Evolutionary conservation across 2,329 filamentous ascomycete species (phyloP).

Genomic region (Mycosphaerella arachidis): DNA sequence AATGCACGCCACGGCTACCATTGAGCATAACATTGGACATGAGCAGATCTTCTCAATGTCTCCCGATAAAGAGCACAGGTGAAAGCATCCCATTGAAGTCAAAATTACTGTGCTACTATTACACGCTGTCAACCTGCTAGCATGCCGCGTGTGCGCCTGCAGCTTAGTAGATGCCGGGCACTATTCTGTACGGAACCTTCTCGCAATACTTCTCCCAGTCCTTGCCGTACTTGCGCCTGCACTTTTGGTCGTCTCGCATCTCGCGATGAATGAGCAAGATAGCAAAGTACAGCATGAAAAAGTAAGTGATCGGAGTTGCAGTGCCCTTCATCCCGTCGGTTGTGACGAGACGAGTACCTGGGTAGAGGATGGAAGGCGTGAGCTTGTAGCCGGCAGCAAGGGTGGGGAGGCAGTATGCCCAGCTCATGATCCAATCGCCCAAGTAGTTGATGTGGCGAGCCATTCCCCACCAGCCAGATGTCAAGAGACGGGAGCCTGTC

Average conservation of each 20-base stretch:
- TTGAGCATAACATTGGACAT: neutral
- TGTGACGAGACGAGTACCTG: constrained; percentile 55
- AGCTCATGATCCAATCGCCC: constrained; percentile 90
- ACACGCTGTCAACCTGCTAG: neutral
- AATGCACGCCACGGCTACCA: neutral
- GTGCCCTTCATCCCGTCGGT: constrained; percentile 64
- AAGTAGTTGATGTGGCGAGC: constrained; percentile 94
- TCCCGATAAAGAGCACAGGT: neutral
- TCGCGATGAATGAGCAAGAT: constrained; percentile 82
- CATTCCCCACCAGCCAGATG: constrained; percentile 87
- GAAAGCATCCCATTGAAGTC: neutral
- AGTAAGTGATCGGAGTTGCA: constrained; percentile 87
- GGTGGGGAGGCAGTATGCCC: constrained; percentile 85
- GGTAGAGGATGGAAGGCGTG: constrained; percentile 53
- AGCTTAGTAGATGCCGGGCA: constrained; percentile 74
- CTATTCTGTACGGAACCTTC: constrained; percentile 73
- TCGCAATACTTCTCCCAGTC: constrained; percentile 89
- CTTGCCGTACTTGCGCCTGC: constrained; percentile 80
- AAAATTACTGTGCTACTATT: neutral
- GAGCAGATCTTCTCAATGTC: neutral
- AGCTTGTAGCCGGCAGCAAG: constrained; percentile 78
- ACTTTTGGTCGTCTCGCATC: constrained; percentile 84
- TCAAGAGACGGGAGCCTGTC: constrained; percentile 73
- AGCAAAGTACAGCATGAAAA: constrained; percentile 90
- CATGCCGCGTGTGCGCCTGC: neutral